phyloP scores from a whole-genome alignment of 2,329 filamentous ascomycete species.

The Trichophyton equinum region DNA sequence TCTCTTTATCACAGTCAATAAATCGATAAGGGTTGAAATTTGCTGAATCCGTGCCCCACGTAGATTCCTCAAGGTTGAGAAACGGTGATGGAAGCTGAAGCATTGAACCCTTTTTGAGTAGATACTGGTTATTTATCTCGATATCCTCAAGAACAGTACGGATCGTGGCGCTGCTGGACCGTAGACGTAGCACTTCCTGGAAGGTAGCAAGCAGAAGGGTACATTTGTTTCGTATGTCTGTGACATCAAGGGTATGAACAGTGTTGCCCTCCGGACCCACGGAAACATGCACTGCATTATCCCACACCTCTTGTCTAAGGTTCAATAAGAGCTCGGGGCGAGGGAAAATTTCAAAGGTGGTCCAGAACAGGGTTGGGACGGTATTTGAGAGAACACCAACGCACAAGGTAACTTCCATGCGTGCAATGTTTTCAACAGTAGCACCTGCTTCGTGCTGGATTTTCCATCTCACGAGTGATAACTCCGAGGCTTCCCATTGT shows the following conservation, averaged over 20 bases:
- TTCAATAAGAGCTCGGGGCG: conserved; percentile 16
- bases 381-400: conserved; percentile 34
- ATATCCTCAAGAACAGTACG: not conserved
- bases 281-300: not conserved
- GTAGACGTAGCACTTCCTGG: conserved; percentile 1
- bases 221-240: not conserved
- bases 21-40: not conserved
- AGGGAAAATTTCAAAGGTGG: conserved; percentile 33
- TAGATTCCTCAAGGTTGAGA: not conserved
- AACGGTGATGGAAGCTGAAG: not conserved
- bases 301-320: not conserved
- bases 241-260: not conserved
- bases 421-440: conserved; percentile 14
- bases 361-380: conserved; percentile 35
- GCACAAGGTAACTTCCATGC: conserved; percentile 19
- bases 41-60: not conserved
- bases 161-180: not conserved
- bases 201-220: not conserved
- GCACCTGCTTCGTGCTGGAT: not conserved
- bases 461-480: not conserved
- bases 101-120: not conserved
- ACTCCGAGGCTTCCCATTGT: not conserved
- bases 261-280: not conserved
- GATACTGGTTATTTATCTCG: not conserved
- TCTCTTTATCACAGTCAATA: not conserved